These are phyloP conservation scores for Fusarium sp. DNA, from an alignment of 2,329 filamentous ascomycete genomes.

Conservation along the genomic window DNA sequence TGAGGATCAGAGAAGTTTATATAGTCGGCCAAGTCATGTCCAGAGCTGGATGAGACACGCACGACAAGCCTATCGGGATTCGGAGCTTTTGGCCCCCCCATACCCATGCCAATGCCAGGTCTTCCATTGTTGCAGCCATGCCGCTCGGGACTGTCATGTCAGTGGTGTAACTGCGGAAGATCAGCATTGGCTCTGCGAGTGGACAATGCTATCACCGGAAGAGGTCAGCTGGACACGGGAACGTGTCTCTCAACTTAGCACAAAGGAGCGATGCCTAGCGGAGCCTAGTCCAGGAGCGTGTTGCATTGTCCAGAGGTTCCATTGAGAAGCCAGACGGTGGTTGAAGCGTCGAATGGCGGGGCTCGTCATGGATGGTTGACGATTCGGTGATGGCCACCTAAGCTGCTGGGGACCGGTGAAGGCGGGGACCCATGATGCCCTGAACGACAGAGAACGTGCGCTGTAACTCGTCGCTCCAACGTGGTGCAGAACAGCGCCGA, in stretches of 20 bases:
- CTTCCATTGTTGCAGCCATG: conserved; percentile 25
- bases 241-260: conserved; percentile 22
- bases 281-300: conserved; percentile 25
- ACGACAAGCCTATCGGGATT: conserved; percentile 14
- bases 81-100: conserved; percentile 11
- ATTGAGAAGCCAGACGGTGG: conserved; percentile 8
- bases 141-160: conserved; percentile 22
- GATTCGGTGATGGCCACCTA: not conserved
- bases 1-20: conserved; percentile 19
- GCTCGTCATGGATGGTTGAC: conserved; percentile 1
- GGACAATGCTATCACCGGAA: conserved; percentile 16
- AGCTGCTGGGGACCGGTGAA: not conserved
- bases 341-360: conserved; percentile 15
- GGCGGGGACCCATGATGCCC: conserved; percentile 19
- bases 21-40: conserved; percentile 13
- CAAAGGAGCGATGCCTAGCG: conserved; percentile 20
- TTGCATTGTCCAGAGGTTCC: conserved; percentile 10
- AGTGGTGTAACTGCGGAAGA: conserved; percentile 33
- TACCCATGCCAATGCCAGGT: conserved; percentile 20
- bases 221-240: conserved; percentile 36
- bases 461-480: conserved; percentile 7
- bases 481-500: conserved; percentile 25
- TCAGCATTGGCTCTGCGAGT: conserved; percentile 19
- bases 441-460: conserved; percentile 10
- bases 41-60: conserved; percentile 10